Conservation (phyloP, 1,139 yeast genomes). For the Yamadazyma conglobata region DNA sequence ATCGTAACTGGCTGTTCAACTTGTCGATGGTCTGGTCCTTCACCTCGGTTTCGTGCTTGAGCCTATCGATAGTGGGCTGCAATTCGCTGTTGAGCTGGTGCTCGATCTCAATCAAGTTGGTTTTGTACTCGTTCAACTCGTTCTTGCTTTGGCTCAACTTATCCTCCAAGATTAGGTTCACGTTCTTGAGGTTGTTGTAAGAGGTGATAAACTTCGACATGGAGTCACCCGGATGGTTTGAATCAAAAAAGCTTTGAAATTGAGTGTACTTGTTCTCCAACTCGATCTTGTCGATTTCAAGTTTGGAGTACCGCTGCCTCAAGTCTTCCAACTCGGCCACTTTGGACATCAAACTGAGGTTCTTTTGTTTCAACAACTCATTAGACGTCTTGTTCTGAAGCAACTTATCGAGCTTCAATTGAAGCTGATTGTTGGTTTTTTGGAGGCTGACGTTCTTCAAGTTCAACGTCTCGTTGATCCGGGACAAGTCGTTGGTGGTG, state of each 20-base stretch:
- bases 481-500: slow-evolving; percentile 11
- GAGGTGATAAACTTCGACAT: slow-evolving; percentile 27
- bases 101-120: slow-evolving; percentile 15
- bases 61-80: slow-evolving; percentile 18
- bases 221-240: too few relatives aligned
- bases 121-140: slow-evolving; percentile 15
- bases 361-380: slow-evolving; percentile 40
- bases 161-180: slow-evolving; percentile 35
- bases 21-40: slow-evolving; percentile 35
- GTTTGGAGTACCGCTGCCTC: slow-evolving; percentile 45
- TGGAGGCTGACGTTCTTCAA: slow-evolving; percentile 28
- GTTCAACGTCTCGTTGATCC: slow-evolving; percentile 25
- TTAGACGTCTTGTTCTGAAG: slow-evolving; percentile 39
- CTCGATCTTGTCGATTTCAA: slow-evolving; percentile 52
- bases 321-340: slow-evolving; percentile 39
- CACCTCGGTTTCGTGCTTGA: slow-evolving; percentile 19
- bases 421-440: slow-evolving; percentile 29
- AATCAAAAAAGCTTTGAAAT: slow-evolving; percentile 24
- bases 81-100: slow-evolving; percentile 12
- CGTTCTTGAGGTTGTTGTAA: slow-evolving; percentile 35
- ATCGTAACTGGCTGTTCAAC: slow-evolving; percentile 49
- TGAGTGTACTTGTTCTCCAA: slow-evolving; percentile 41
- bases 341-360: slow-evolving; percentile 30
- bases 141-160: slow-evolving; percentile 29
- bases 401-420: slow-evolving; percentile 27